Evolutionary conservation across 2,329 filamentous ascomycete genomes (phyloP).

Genomic region (Cytospora paraplurivora): DNA sequence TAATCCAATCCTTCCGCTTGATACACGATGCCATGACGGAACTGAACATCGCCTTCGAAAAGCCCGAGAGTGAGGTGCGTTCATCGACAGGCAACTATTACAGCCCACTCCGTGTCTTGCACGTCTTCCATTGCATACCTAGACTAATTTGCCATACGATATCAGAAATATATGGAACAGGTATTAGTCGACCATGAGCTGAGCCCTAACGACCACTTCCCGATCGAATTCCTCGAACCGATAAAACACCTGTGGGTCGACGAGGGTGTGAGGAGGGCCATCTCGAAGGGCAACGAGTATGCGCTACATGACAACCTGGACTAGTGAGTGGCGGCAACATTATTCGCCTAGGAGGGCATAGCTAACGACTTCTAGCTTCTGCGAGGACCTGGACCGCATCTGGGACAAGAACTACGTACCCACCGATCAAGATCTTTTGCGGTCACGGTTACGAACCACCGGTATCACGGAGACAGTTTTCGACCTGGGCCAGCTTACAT

Average conservation of each 20-base stretch:
- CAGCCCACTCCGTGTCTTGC: background rate
- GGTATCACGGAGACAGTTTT: slow-evolving; percentile 96
- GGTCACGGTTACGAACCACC: slow-evolving; percentile 86
- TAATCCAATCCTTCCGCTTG: slow-evolving; percentile 88
- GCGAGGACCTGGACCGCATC: slow-evolving; percentile 73
- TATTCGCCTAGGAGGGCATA: background rate
- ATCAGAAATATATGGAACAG: slow-evolving; percentile 74
- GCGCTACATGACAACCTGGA: slow-evolving; percentile 92
- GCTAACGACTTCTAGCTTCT: slow-evolving; percentile 64
- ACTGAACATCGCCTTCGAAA: slow-evolving; percentile 76
- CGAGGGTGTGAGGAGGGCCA: slow-evolving; percentile 80
- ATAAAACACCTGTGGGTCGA: slow-evolving; percentile 86
- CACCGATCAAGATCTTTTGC: slow-evolving; percentile 90
- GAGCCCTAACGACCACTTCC: slow-evolving; percentile 77
- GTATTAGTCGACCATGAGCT: slow-evolving; percentile 82
- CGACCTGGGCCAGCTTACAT: slow-evolving; percentile 86
- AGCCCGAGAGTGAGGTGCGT: slow-evolving; percentile 76
- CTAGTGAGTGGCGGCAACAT: slow-evolving; percentile 66
- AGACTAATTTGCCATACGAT: slow-evolving; percentile 12
- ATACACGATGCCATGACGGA: slow-evolving; percentile 91
- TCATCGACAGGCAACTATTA: background rate
- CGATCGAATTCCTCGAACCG: slow-evolving; percentile 74
- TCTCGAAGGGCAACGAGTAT: slow-evolving; percentile 92
- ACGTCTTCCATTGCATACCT: slow-evolving; percentile 5
- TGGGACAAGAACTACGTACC: slow-evolving; percentile 81